Percentiles rank a stretch among this genome's conserved stretches.
phyloP scores from a whole-genome alignment of 2,329 filamentous ascomycete species.

The Aspergillus oerlinghausenensis region DNA sequence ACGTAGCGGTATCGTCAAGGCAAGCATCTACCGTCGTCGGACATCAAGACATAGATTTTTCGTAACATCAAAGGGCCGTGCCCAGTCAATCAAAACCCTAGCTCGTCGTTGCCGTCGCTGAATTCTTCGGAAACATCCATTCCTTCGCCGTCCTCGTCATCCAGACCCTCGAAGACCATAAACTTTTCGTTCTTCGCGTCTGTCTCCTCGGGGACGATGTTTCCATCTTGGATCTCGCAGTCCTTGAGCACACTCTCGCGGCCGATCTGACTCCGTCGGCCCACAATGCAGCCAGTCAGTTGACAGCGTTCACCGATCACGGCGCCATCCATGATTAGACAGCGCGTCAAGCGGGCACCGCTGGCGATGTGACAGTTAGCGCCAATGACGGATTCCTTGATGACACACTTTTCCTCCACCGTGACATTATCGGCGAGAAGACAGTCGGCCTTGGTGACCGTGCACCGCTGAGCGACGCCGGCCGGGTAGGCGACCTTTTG shows the following conservation, averaged over 20 bases:
- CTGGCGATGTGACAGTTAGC: constrained; percentile 80
- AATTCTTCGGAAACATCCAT: constrained; percentile 30
- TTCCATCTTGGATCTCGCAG: constrained; percentile 84
- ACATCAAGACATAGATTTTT: neutral
- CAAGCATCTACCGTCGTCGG: neutral
- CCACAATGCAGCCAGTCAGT: constrained; percentile 81
- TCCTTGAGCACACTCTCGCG: constrained; percentile 75
- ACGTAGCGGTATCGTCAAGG: neutral
- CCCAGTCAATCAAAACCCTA: neutral
- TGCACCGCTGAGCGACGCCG: constrained; percentile 73
- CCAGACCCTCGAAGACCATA: constrained; percentile 49
- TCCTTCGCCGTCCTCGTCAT: constrained; percentile 33
- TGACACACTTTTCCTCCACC: constrained; percentile 81
- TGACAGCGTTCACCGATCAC: constrained; percentile 79
- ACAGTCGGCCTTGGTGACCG: constrained; percentile 75
- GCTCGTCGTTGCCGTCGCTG: neutral
- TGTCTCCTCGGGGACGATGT: constrained; percentile 75
- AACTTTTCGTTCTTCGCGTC: constrained; percentile 61
- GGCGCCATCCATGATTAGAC: constrained; percentile 87
- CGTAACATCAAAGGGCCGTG: neutral
- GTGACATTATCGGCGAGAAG: constrained; percentile 85
- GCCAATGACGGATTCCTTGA: constrained; percentile 88
- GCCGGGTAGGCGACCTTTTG: constrained; percentile 80
- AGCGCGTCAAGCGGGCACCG: constrained; percentile 81
- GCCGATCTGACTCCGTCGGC: constrained; percentile 76